A percentile compares a stretch with the other conserved stretches of the same genome.
phyloP scores from a whole-genome alignment of 2,329 filamentous ascomycete genomes.

The Trichoderma aggressivum region DNA sequence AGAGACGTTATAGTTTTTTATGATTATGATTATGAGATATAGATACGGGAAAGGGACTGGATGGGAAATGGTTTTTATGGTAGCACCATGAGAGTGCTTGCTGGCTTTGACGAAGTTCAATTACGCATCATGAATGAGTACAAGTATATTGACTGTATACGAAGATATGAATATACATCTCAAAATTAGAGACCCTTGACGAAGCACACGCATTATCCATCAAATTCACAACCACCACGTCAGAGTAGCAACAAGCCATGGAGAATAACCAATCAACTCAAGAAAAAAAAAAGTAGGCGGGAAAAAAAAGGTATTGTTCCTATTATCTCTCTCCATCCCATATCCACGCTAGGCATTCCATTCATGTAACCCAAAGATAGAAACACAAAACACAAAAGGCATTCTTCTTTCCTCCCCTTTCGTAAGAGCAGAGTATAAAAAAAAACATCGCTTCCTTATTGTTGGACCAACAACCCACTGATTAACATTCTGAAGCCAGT shows the following conservation, averaged over 20 bases:
- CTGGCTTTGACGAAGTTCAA: not conserved
- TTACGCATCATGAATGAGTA: not conserved
- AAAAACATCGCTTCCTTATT: not conserved
- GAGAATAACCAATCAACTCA: not conserved
- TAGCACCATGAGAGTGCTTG: not conserved
- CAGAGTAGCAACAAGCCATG: not conserved
- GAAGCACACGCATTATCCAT: not conserved
- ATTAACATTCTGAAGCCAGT: not conserved
- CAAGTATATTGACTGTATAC: not conserved
- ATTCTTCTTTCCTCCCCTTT: not conserved
- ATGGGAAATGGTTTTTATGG: not conserved
- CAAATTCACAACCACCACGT: not conserved
- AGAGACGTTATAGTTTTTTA: not conserved
- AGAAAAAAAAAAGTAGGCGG: not conserved
- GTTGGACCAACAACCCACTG: not conserved
- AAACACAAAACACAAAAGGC: not conserved
- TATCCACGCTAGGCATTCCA: constrained; percentile 7
- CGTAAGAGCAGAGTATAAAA: not conserved
- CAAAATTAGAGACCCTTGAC: not conserved
- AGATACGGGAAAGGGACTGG: not conserved
- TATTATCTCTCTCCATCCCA: not conserved
- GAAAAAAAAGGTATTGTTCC: not conserved
- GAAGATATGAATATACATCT: not conserved
- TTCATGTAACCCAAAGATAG: not conserved
- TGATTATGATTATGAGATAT: not conserved